Evolutionary conservation across 2,329 filamentous ascomycete species (phyloP).

Genomic region (Nemania serpens): DNA sequence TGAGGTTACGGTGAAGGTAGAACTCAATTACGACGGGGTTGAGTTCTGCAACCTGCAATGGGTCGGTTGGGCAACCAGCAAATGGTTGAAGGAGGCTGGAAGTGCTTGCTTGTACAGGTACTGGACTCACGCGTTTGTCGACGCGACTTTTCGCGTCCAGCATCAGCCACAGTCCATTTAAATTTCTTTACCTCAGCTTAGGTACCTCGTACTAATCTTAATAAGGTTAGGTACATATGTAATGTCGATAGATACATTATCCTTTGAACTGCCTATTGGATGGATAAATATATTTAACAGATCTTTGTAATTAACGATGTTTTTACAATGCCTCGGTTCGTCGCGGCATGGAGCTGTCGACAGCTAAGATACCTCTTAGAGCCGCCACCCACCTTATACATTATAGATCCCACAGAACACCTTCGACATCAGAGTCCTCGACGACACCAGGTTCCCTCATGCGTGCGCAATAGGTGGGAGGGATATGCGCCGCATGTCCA

Average conservation of each 20-base stretch:
- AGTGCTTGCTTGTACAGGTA: too few species aligned
- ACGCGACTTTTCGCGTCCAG: slow-evolving; percentile 40
- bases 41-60: slow-evolving; percentile 13
- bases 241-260: too few species aligned
- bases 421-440: too few species aligned
- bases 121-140: slow-evolving; percentile 19
- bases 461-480: not conserved
- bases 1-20: slow-evolving; percentile 29
- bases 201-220: too few species aligned
- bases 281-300: too few species aligned
- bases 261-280: too few species aligned
- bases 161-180: slow-evolving; percentile 37
- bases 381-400: too few species aligned
- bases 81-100: slow-evolving; percentile 29
- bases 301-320: too few species aligned
- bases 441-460: too few species aligned
- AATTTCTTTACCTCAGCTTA: not conserved
- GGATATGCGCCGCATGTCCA: slow-evolving; percentile 4
- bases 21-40: slow-evolving; percentile 31
- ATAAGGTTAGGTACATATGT: too few species aligned
- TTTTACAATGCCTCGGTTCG: slow-evolving; percentile 34
- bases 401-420: too few species aligned
- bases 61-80: slow-evolving; percentile 12
- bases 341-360: not conserved
- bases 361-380: not conserved